Evolutionary conservation across 352 stramenopile genomes (phyloP).

Genomic region (Sclerospora graminicola): DNA sequence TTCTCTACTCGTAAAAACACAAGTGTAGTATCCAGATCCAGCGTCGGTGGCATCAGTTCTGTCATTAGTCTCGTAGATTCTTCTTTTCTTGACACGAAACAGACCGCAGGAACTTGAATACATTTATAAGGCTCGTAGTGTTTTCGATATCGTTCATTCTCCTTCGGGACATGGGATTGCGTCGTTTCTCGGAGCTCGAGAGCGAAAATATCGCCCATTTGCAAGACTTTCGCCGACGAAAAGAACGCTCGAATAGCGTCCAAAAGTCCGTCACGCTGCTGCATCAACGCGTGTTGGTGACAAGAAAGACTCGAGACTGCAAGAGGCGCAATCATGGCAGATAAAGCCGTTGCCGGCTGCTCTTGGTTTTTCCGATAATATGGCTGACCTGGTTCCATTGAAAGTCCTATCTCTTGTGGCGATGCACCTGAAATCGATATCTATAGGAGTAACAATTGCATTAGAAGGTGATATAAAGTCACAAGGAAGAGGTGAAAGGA

Average conservation of each 20-base stretch:
- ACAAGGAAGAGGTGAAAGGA: background rate
- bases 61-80: constrained; percentile 1
- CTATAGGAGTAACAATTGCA: constrained; percentile 7
- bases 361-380: constrained; percentile 46
- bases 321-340: constrained; percentile 58
- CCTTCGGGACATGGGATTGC: constrained; percentile 14
- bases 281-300: constrained; percentile 39
- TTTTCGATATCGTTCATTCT: constrained; percentile 11
- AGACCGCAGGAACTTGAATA: constrained; percentile 29
- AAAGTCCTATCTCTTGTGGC: constrained; percentile 39
- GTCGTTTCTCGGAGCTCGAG: constrained; percentile 41
- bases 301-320: constrained; percentile 53
- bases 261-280: constrained; percentile 45
- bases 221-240: constrained; percentile 40
- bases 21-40: constrained; percentile 51
- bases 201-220: constrained; percentile 59
- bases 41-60: constrained; percentile 32
- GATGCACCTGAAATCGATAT: constrained; percentile 27
- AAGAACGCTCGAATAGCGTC: constrained; percentile 56
- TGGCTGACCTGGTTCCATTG: constrained; percentile 5
- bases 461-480: background rate
- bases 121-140: constrained; percentile 32
- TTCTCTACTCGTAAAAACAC: constrained; percentile 73
- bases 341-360: constrained; percentile 33
- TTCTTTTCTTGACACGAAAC: constrained; percentile 13